Evolutionary conservation across 345 rosid genomes (phyloP), one percentile per base, ranked within the genome.

Genomic region (Aethionema arabicum): DNA sequence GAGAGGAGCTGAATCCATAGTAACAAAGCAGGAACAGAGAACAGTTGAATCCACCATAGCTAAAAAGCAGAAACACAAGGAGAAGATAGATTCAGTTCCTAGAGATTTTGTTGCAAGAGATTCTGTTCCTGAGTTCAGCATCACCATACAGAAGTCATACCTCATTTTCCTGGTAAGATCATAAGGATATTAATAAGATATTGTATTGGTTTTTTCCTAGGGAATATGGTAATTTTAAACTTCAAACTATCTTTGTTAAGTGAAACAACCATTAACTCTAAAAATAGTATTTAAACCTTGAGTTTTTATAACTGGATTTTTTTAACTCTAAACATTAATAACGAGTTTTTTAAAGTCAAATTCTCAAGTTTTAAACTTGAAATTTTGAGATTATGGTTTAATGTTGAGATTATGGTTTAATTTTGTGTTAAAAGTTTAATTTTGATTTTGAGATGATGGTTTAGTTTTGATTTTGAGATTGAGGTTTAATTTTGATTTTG

Each of bases 101-200:
- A 21, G 27, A 21, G 27, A 2, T 31, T 6, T n/a, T 21, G 27
- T 21, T 21, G 27, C 27, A 21, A 21, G 27, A 21, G 27, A 2
- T 31, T 6, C 40, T 31, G 11, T n/a, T 51, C 60, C 61, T 32
- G 43, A 52, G 33, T 72, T 72, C 57, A 5, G 4, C 52, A 38
- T 72, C 40, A 58, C 55, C 39, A 59, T 65, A n/a, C 52, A n/a
- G 50, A 58, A 13, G 3, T 43, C 75, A 43, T 59, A 65, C 62
- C 66, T 65, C 51, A 58, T n/a, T 45, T 59, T 52, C 31, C 13
- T 72, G 56, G 75, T 72, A 72, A 64, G 61, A 30, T 31, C 7
- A 0, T 15, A 37, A 30, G 46, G 37, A 44, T 12, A 0, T 35
- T 12, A 31, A 49, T 5, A 4, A 11, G 35, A 51, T 15, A 43